These are phyloP conservation scores for Mangifera indica DNA, from an alignment of 345 rosid genomes.

Conservation along the genomic window DNA sequence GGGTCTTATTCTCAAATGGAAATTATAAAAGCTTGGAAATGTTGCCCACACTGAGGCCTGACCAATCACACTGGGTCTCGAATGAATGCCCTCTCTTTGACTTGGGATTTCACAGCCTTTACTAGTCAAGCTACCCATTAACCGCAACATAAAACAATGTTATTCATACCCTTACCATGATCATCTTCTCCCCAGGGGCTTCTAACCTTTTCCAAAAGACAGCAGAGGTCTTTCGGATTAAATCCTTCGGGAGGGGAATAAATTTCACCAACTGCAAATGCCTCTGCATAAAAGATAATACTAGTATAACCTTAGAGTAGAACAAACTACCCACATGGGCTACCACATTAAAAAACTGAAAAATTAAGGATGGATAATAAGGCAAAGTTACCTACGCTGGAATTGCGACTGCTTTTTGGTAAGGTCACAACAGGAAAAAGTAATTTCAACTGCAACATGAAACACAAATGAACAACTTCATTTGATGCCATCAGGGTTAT, in stretches of 20 bases:
- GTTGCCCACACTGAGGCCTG: too few relatives aligned
- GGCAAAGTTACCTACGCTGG: conserved; percentile 73
- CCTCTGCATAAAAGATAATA: conserved; percentile 54
- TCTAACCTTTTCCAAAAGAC: conserved; percentile 82
- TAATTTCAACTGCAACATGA: conserved; percentile 69
- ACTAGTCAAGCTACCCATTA: too few relatives aligned
- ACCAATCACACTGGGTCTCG: too few relatives aligned
- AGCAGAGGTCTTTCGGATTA: conserved; percentile 72
- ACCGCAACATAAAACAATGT: background rate
- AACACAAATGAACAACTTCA: conserved; percentile 8
- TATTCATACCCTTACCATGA: conserved; percentile 47
- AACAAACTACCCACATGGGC: background rate
- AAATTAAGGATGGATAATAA: background rate
- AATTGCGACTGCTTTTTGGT: conserved; percentile 98
- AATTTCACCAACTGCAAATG: conserved; percentile 93
- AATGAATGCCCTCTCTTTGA: too few relatives aligned
- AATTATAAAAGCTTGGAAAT: too few relatives aligned
- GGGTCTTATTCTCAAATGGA: too few relatives aligned
- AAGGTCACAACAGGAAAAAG: conserved; percentile 90
- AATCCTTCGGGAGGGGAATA: conserved; percentile 89
- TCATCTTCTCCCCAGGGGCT: conserved; percentile 87
- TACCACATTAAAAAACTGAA: background rate
- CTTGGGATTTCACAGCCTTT: too few relatives aligned
- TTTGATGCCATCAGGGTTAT: background rate
- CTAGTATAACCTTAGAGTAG: conserved; percentile 11